Evolutionary conservation across 768 basidiomycete species (phyloP).

Genomic region (Leccinellum luteum): DNA sequence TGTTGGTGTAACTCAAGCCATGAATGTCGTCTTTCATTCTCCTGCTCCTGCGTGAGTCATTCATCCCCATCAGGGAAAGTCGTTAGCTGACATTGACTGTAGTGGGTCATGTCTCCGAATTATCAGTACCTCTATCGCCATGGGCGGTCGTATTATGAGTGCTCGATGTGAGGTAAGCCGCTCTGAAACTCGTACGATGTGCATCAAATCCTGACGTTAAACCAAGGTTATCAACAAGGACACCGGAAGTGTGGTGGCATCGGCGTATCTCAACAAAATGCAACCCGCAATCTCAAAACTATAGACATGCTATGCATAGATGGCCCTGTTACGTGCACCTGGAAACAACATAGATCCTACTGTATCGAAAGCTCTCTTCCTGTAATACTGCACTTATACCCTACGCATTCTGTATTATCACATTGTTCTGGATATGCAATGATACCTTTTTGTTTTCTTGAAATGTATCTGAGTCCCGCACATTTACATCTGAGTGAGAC

Average conservation of each 20-base stretch:
- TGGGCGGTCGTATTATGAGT: slow-evolving; percentile 70
- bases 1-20: slow-evolving; percentile 71
- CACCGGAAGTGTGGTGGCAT: slow-evolving; percentile 58
- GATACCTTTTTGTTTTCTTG: slow-evolving; percentile 12
- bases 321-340: slow-evolving; percentile 5
- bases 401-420: slow-evolving; percentile 23
- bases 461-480: not conserved
- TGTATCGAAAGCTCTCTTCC: slow-evolving; percentile 23
- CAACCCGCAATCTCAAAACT: slow-evolving; percentile 55
- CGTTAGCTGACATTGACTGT: slow-evolving; percentile 3
- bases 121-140: slow-evolving; percentile 59
- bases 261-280: slow-evolving; percentile 72
- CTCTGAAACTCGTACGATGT: not conserved
- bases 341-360: slow-evolving; percentile 16
- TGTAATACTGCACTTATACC: slow-evolving; percentile 20
- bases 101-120: slow-evolving; percentile 63
- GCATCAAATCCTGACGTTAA: not conserved
- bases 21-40: slow-evolving; percentile 69
- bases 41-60: slow-evolving; percentile 57
- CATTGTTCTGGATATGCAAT: not conserved
- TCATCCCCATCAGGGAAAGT: not conserved
- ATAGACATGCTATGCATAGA: slow-evolving; percentile 24
- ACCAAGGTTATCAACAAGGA: slow-evolving; percentile 57
- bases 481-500: not conserved
- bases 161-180: slow-evolving; percentile 64